Base-by-base conservation (phyloP, 176 grass and related monocot genomes). In the Paspalum vaginatum region DNA sequence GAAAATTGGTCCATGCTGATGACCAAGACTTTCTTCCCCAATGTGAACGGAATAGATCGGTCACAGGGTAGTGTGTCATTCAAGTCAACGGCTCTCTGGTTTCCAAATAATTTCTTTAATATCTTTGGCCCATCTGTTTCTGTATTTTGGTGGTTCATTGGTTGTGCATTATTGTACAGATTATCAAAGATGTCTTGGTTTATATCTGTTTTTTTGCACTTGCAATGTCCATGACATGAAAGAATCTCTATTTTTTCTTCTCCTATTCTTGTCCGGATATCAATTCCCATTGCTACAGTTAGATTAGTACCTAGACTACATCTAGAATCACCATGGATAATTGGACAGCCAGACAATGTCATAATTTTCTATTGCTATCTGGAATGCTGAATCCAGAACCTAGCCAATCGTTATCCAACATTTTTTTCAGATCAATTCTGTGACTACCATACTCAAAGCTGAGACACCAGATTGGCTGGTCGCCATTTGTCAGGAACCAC, bases 31-130 rank as follows among this genome's bases (percentile, higher is more conserved):
- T 81, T 43, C 37, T 77, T 20, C 50, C 38, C 15, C 51, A 24
- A 14, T 82, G 83, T 61, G 79, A 86, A 89, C 67, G 48, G 83
- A 72, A 72, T 67, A 70, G 68, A 57, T 56, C 10, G 26, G 71
- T 49, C 55, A 40, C 40, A 42, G 26, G 65, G 16, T 61, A 72
- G 9, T 65, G 51, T 89, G 41, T 45, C 51, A 53, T 41, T 82
- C 16, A 85, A 73, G 88, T 89, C 88, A 89, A 78, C 72, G 61
- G 22, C 51, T 71, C 13, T 5, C 57, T 44, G 43, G 47, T 41
- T 11, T 53, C 58, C 52, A 76, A 64, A 85, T n/a, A 48, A 37
- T 67, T 70, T 24, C 49, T 42, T 79, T 38, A 32, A 48, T 39
- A 56, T 57, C 9, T 78, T 58, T 26, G 8, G n/a, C 76, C 65